Evolutionary conservation across 495 filamentous ascomycete genomes (phyloP), one percentile per base, ranked within the genome.

Genomic region (Penicillium mononematosum): DNA sequence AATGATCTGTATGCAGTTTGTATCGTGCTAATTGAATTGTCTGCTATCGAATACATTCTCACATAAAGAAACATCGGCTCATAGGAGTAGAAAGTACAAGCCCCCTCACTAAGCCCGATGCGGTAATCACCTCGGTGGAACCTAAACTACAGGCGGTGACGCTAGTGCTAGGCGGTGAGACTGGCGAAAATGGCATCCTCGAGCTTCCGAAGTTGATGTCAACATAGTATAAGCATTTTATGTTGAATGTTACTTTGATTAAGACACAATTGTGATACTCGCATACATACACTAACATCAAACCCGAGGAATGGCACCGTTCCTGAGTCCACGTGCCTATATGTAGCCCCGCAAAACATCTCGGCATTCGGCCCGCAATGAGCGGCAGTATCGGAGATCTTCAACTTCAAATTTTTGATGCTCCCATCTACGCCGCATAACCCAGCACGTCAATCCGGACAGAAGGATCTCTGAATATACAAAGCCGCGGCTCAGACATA

Each of bases 381-480:
- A 25, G 14, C 51, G 53, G 55, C 55, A 50, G 41, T 49, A 58
- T 42, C 27, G 46, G 45, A 53, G 22, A 36, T 46, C 56, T 58
- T 43, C 34, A 34, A 61, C 58, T n/a, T 60, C 58, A 51, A 48
- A 45, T 56, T 59, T 59, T 54, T 65, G 62, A 76, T 71, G 63
- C 71, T 75, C 65, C 53, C 45, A 58, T 53, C 70, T 77, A 77
- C 74, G 74, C 74, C 32, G 74, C 66, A 77, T 73, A 75, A 68
- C 67, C 67, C 71, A 77, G 71, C 64, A 74, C 73, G 56, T 53
- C 39, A 45, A 32, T 49, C 31, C 47, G 57, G 57, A 56, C 64
- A 52, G 53, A 59, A 48, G 62, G 59, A 60, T 83, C 41, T 12
- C 8, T 50, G 47, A 42, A 12, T 5, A 50, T 27, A 59, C 38